Percentiles rank a stretch among this genome's conserved stretches.
phyloP scores from a whole-genome alignment of 441 rosid genomes.

The Mallotus repandus region DNA sequence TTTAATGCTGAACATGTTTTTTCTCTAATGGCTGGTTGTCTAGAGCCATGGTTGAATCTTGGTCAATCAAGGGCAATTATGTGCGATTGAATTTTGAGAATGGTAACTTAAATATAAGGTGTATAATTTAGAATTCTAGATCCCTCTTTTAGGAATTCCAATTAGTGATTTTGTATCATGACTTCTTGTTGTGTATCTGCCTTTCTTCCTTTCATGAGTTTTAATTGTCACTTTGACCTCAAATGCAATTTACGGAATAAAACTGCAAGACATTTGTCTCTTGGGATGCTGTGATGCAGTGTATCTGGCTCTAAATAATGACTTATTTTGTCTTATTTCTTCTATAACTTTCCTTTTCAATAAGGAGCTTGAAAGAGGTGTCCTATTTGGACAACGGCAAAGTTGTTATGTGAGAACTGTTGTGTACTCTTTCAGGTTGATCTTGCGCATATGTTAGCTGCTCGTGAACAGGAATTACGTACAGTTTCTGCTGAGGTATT shows the following conservation, averaged over 20 bases:
- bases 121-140: not conserved
- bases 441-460: conserved; percentile 92
- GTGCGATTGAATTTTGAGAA: too few species aligned
- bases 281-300: not conserved
- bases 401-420: not conserved
- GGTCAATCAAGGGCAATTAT: not conserved
- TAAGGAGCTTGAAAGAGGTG: not conserved
- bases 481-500: conserved; percentile 95
- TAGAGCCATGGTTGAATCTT: not conserved
- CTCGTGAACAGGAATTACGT: conserved; percentile 93
- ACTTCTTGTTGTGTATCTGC: not conserved
- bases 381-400: conserved; percentile 5
- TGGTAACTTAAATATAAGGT: too few species aligned
- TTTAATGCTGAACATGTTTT: not conserved
- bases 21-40: too few species aligned
- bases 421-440: conserved; percentile 56
- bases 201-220: not conserved
- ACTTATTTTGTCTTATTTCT: not conserved
- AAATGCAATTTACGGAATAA: too few species aligned
- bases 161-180: not conserved
- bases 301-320: not conserved
- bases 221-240: not conserved
- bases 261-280: not conserved
- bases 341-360: not conserved
- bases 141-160: not conserved